Evolutionary conservation across 2,329 filamentous ascomycete species (phyloP), one percentile per base, ranked within the genome.

Genomic region (Colletotrichum sansevieriae): DNA sequence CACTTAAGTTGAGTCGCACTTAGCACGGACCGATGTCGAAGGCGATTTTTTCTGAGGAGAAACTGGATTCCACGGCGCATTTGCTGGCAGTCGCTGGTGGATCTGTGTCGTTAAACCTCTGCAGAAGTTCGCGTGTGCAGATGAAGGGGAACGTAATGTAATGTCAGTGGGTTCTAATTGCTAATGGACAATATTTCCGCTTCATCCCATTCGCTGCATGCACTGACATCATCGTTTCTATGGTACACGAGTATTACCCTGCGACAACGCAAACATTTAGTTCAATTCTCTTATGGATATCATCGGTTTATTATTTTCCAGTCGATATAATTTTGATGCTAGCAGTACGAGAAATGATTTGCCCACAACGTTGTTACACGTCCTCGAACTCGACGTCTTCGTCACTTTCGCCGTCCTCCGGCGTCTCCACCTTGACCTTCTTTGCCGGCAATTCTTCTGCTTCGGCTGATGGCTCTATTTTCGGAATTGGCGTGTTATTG

Each of bases 351-450:
- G 10, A 12, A 43, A 10, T 61, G 8, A 15, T 18, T 9, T 9
- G 12, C 15, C 15, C 9, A 13, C 11, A 12, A 18, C 20, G 37
- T 22, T 9, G 7, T 71, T 73, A 84, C 0, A 89, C 86, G 74
- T 89, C 87, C 73, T 88, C 87, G 76, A 89, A 89, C 72, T 88
- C 87, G 70, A 89, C 76, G 29, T 84, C 85, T 35, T 87, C 85
- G 25, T 87, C 85, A 39, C 81, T 81, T 29, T 83, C 82, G 33
- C 83, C 83, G 12, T 84, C 83, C n/a, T 84, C 83, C 33, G 82
- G 78, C 70, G 82, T 78, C 61, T 90, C 89, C 18, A 91, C 76
- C 77, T 89, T 90, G 51, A 88, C 83, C 70, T 87, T 87, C 81
- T 93, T 93, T 10, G 83, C 78, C 12, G 85, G 82, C 44, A 82